phyloP scores from a whole-genome alignment of 2,329 filamentous ascomycete genomes.

The Aspergillus alliaceus region DNA sequence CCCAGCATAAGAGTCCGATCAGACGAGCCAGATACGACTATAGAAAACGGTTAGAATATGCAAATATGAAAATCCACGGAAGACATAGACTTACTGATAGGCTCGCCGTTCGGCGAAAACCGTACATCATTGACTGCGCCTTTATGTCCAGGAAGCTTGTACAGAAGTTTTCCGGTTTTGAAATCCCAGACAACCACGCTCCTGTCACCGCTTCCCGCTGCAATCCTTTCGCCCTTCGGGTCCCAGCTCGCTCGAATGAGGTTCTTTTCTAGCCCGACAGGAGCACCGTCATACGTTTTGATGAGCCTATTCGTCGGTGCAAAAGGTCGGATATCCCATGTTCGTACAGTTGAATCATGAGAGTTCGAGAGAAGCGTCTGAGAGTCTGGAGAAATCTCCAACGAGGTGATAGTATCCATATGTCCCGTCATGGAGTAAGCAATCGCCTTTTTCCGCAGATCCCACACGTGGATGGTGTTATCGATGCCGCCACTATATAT shows the following conservation, averaged over 20 bases:
- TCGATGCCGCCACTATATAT: constrained; percentile 94
- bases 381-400: constrained; percentile 88
- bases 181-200: constrained; percentile 90
- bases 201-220: constrained; percentile 84
- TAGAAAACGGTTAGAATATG: constrained; percentile 7
- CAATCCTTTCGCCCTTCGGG: constrained; percentile 78
- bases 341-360: constrained; percentile 90
- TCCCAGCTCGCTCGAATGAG: constrained; percentile 90
- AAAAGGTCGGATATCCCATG: constrained; percentile 95
- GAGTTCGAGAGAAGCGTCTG: constrained; percentile 88
- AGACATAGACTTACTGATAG: constrained; percentile 70
- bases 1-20: constrained; percentile 82
- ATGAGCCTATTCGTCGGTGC: constrained; percentile 83
- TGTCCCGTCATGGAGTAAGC: constrained; percentile 88
- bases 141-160: constrained; percentile 94
- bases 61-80: background rate
- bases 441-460: constrained; percentile 85
- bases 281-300: constrained; percentile 88
- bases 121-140: constrained; percentile 93
- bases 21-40: constrained; percentile 87
- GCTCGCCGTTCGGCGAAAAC: constrained; percentile 80
- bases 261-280: constrained; percentile 85
- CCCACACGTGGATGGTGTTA: constrained; percentile 97
- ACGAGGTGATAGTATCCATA: constrained; percentile 85
- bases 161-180: constrained; percentile 83